Base-by-base conservation (phyloP, 768 basidiomycete species). In the Pleurotus eryngii region DNA sequence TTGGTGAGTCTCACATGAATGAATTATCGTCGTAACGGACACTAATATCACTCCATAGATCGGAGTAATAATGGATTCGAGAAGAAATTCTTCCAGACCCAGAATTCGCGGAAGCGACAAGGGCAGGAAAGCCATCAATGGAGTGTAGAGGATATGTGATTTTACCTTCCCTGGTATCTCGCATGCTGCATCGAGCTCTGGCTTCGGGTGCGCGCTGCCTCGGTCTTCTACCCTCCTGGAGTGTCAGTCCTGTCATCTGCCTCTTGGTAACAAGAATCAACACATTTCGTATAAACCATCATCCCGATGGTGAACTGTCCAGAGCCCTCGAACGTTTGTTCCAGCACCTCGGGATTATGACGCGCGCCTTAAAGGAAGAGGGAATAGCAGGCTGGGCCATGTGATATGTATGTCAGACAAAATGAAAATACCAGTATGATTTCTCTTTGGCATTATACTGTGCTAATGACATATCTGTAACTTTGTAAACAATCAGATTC, bases 11-110 rank as follows among this genome's bases (percentile, higher is more conserved):
- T 26, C 39, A 20, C 15, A 35, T 49, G 53, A 46, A 20, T 64
- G 14, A 18, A 8, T 37, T 35, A 46, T 17, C 45, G 12, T 49
- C 24, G 30, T 57, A n/a, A 38, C 7, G 56, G 26, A 57, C 18
- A 35, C 48, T 38, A 55, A 12, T 59, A 48, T 39, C 27, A 27
- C 15, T 47, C 43, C 53, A 14, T 62, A 95, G 95, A 98, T 68
- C 83, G 95, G 56, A 84, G 92, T 3, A 98, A 89, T 3, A 98
- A 89, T 60, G 97, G 96, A 3, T 98, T 95, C 64, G 96, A 98
- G 76, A 91, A 89, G 76, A 94, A 93, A 64, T 74, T 85, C 51
- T 96, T 95, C 77, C 93, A 98, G 70, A 81, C 80, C 57, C 75
- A 80, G 59, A 98, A 98, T 68, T 82, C 89, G 42, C 80, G 78